phyloP scores from a whole-genome alignment of 805 yeast genomes.

The Candida verbasci region DNA sequence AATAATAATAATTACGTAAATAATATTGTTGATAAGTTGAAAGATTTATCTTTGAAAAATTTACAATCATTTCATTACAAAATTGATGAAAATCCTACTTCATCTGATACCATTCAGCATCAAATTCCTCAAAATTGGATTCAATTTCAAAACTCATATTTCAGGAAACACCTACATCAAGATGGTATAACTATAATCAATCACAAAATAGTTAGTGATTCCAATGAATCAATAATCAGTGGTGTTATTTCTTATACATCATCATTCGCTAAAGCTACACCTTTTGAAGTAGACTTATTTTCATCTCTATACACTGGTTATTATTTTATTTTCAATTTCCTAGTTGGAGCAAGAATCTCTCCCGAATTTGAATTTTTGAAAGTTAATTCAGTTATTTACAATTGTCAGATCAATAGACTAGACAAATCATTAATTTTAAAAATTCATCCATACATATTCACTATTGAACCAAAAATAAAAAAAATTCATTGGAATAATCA shows the following conservation, averaged over 20 bases:
- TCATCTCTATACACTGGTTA: constrained; percentile 5
- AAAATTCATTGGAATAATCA: constrained; percentile 4
- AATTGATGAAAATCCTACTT: background rate
- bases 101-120: background rate
- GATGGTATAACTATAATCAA: constrained; percentile 6
- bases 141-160: constrained; percentile 2
- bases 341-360: constrained; percentile 4
- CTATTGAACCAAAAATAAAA: constrained; percentile 1
- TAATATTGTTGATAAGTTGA: no score
- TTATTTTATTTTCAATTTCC: constrained; percentile 2
- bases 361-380: constrained; percentile 5
- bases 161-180: background rate
- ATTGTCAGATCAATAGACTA: constrained; percentile 7
- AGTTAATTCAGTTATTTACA: constrained; percentile 1
- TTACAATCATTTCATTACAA: background rate
- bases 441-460: constrained; percentile 2
- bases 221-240: background rate
- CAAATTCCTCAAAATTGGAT: constrained; percentile 8
- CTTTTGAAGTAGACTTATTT: constrained; percentile 2
- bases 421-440: constrained; percentile 4
- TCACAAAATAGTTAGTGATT: constrained; percentile 4
- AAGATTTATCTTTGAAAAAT: background rate
- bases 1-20: background rate
- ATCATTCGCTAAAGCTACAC: background rate
- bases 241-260: constrained; percentile 5